Percentiles rank a stretch among this genome's conserved stretches.
Evolutionary conservation across 2,329 filamentous ascomycete species (phyloP).

Genomic region (Ceratocystis papillata): DNA sequence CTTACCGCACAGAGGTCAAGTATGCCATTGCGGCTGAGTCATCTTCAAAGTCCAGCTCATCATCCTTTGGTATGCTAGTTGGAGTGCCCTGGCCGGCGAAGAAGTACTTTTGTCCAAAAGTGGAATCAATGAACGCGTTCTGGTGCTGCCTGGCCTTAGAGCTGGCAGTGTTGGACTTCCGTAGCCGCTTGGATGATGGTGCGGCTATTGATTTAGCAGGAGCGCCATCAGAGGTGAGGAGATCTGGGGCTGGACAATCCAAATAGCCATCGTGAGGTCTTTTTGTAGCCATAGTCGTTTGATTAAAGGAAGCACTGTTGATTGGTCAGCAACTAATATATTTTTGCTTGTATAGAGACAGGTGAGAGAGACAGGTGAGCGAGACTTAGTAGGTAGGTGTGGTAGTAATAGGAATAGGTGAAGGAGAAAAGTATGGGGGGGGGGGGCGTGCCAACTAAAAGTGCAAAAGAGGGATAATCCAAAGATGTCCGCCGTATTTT

Average conservation of each 20-base stretch:
- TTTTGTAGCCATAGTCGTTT: conserved; percentile 20
- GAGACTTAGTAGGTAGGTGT: too few relatives aligned
- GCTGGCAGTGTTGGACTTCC: conserved; percentile 29
- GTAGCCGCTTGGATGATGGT: conserved; percentile 14
- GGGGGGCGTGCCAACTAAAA: too few relatives aligned
- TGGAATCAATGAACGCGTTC: conserved; percentile 45
- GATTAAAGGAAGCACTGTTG: not conserved
- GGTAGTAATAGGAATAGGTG: too few relatives aligned
- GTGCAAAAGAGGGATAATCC: too few relatives aligned
- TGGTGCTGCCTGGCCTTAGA: conserved; percentile 36
- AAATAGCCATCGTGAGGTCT: conserved; percentile 11
- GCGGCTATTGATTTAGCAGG: not conserved
- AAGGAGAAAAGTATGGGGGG: too few relatives aligned
- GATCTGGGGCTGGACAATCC: conserved; percentile 3
- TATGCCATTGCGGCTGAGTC: conserved; percentile 59
- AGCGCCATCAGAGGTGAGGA: not conserved
- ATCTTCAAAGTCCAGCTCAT: conserved; percentile 57
- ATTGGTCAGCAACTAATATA: too few relatives aligned
- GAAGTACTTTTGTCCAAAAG: conserved; percentile 61
- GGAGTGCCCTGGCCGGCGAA: conserved; percentile 52
- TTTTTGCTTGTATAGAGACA: too few relatives aligned
- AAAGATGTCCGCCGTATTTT: too few relatives aligned
- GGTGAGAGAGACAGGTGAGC: too few relatives aligned
- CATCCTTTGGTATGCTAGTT: conserved; percentile 38
- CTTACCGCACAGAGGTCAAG: conserved; percentile 59